Conservation (phyloP, 495 filamentous ascomycete species). For the Neurospora africana region DNA sequence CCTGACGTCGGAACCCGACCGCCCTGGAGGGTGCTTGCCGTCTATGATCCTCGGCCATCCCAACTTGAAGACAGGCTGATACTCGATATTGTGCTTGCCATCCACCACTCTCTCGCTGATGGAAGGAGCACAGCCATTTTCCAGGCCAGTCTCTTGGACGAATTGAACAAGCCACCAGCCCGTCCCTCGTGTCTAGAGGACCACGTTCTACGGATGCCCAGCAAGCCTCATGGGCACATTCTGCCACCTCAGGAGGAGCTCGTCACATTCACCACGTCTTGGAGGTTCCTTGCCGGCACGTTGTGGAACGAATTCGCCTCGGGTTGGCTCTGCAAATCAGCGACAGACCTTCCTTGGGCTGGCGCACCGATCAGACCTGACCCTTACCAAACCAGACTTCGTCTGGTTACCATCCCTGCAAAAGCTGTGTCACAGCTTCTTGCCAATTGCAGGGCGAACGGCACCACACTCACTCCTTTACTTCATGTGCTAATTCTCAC, state of each 20-base stretch:
- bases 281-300: conserved; percentile 11
- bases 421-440: conserved; percentile 10
- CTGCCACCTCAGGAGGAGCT: conserved; percentile 17
- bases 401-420: conserved; percentile 17
- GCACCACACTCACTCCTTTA: conserved; percentile 25
- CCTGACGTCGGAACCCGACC: conserved; percentile 13
- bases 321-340: conserved; percentile 4
- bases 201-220: conserved; percentile 8
- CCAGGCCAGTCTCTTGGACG: conserved; percentile 20
- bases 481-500: conserved; percentile 19
- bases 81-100: conserved; percentile 23
- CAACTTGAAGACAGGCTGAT: background rate
- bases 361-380: conserved; percentile 14
- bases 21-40: conserved; percentile 22
- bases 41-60: conserved; percentile 2
- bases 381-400: conserved; percentile 16
- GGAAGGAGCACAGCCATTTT: conserved; percentile 25
- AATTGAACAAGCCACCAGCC: conserved; percentile 8
- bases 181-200: conserved; percentile 1
- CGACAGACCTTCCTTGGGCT: conserved; percentile 15
- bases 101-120: conserved; percentile 25
- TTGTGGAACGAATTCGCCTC: conserved; percentile 16
- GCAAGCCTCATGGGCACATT: conserved; percentile 3
- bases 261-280: conserved; percentile 18
- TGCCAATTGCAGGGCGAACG: conserved; percentile 14